These are phyloP conservation scores for Solanum dulcamara DNA, from an alignment of 257 asterid species.

Conservation along the genomic window DNA sequence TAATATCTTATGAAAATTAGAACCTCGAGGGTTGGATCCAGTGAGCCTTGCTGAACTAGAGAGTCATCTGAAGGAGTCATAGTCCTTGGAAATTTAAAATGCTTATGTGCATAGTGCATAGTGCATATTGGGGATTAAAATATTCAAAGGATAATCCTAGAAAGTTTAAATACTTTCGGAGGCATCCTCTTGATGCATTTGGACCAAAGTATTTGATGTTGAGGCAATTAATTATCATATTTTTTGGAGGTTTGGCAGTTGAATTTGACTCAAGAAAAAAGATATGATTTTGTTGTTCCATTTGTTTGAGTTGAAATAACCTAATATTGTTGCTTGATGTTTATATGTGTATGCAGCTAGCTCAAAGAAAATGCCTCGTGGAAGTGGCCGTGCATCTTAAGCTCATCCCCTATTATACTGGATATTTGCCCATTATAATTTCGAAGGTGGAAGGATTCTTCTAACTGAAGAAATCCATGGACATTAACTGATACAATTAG, in stretches of 20 bases:
- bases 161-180: background rate
- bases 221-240: background rate
- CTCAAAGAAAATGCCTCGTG: slow-evolving; percentile 90
- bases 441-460: background rate
- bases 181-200: background rate
- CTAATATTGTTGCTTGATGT: background rate
- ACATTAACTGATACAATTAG: background rate
- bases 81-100: background rate
- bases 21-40: background rate
- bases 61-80: background rate
- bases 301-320: background rate
- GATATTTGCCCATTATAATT: background rate
- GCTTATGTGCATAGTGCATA: background rate
- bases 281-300: background rate
- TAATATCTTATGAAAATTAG: background rate
- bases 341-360: slow-evolving; percentile 19
- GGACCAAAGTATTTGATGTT: background rate
- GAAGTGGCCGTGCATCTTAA: slow-evolving; percentile 56
- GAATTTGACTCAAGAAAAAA: background rate
- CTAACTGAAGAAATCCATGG: background rate
- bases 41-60: background rate
- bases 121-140: background rate
- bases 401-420: slow-evolving; percentile 10
- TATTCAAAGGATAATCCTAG: background rate
- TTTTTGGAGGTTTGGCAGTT: background rate